phyloP scores from a whole-genome alignment of 305 asterid species.

The Rubia peregrina region DNA sequence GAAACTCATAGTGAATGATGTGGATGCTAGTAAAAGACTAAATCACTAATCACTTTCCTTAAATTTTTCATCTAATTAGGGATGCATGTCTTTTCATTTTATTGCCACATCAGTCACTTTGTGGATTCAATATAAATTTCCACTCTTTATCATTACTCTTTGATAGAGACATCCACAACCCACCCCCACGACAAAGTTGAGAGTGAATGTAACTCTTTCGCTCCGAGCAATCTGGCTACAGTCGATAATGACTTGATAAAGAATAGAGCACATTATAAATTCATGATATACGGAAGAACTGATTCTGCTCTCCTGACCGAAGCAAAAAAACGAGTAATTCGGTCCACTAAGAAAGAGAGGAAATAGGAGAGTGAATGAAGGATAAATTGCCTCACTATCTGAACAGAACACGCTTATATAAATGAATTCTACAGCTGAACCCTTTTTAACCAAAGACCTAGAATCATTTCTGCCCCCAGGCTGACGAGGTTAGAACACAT shows the following conservation, averaged over 20 bases:
- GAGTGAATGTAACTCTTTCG: background rate
- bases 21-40: too few species aligned
- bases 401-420: background rate
- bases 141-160: too few species aligned
- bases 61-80: too few species aligned
- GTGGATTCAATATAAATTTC: too few species aligned
- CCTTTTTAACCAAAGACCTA: background rate
- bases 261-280: background rate
- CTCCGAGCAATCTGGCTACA: background rate
- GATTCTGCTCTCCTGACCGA: too few species aligned
- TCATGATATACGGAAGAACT: background rate
- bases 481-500: background rate
- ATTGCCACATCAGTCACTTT: too few species aligned
- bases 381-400: background rate
- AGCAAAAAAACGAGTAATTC: too few species aligned
- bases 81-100: too few species aligned
- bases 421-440: background rate
- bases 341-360: background rate
- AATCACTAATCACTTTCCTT: too few species aligned
- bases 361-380: background rate
- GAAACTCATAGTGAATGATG: too few species aligned
- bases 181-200: background rate
- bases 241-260: background rate
- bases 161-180: background rate
- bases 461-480: background rate